Base-by-base conservation (phyloP, 345 rosid genomes). In the Dovyalis caffra region DNA sequence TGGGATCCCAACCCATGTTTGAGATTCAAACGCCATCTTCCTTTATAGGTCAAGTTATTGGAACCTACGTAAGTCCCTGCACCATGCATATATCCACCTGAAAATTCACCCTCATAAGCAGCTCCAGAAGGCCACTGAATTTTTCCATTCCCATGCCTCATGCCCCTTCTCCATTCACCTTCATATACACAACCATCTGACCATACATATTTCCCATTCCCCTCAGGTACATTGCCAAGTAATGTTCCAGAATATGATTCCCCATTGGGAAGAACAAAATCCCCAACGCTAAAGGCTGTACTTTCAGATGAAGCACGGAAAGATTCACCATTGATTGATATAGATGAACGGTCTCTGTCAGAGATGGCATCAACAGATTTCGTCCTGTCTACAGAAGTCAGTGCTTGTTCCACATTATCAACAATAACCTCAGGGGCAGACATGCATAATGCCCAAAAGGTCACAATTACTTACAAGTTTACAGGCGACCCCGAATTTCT, bases 1-100 rank as follows among this genome's bases (percentile, higher is more conserved):
- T 95, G 99, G 77, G 86, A 82, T 56, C 98, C 99, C 68, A 95
- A 86, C 4, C 99, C 98, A 77, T 95, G 97, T 80, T 93, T 95
- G 43, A 90, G 89, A 84, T 87, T 95, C 80, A 95, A 87, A 79
- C 87, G 81, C 98, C 98, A 95, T 78, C 97, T 87, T 77, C 99
- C 99, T 75, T 72, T 89, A 72, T 89, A 95, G n/a, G 86, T 87
- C 67, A 89, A 53, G 2, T 81, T 88, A 64, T 83, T 83, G 40
- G 89, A 76, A 69, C 83, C 84, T 25, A 78, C 80, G 75, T 85
- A 87, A 20, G 90, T 88, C 74, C 98, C 99, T 2, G 90, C 66
- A 35, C 98, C 99, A 61, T 93, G 90, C 66, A 90, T 88, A 83
- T 95, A 95, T 58, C 98, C 97, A 23, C 97, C 96, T 26, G 88